A percentile compares a stretch with the other conserved stretches of the same genome.
Evolutionary conservation across 2,329 filamentous ascomycete species (phyloP).

Genomic region (Chaetoscypha palmicola): DNA sequence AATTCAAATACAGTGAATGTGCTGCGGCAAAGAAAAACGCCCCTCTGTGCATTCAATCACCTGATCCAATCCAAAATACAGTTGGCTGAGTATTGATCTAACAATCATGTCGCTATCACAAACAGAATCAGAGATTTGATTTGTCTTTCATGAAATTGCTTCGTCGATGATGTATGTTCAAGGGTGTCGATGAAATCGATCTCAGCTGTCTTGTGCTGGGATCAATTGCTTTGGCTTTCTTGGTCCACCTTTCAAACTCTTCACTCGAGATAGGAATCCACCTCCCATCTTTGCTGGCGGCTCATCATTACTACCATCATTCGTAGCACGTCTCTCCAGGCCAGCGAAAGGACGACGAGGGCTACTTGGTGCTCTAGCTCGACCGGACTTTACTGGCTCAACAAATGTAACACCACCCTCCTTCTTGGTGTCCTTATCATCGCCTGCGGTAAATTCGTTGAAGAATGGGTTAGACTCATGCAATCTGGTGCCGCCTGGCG

Average conservation of each 20-base stretch:
- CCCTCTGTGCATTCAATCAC: no score
- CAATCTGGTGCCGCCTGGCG: constrained; percentile 31
- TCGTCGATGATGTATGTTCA: no score
- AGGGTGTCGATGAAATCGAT: not conserved
- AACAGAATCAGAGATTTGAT: no score
- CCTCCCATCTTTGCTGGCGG: constrained; percentile 39
- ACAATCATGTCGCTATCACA: no score
- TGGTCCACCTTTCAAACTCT: constrained; percentile 69
- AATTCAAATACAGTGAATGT: not conserved
- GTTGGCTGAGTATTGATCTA: no score
- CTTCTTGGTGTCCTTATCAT: constrained; percentile 61
- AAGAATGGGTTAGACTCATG: constrained; percentile 72
- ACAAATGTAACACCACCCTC: constrained; percentile 43
- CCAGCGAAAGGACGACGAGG: constrained; percentile 42
- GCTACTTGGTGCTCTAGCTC: constrained; percentile 47
- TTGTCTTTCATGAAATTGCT: no score
- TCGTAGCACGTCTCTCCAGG: constrained; percentile 59
- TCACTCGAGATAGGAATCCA: constrained; percentile 71
- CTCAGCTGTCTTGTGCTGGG: not conserved
- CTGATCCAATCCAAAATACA: no score
- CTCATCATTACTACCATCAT: constrained; percentile 41
- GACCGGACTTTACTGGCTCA: constrained; percentile 36
- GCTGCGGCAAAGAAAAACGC: no score
- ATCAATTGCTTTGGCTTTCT: constrained; percentile 33
- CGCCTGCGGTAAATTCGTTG: constrained; percentile 61